Evolutionary conservation across 2,329 filamentous ascomycete genomes (phyloP).

Genomic region (Aureobasidium sp.): DNA sequence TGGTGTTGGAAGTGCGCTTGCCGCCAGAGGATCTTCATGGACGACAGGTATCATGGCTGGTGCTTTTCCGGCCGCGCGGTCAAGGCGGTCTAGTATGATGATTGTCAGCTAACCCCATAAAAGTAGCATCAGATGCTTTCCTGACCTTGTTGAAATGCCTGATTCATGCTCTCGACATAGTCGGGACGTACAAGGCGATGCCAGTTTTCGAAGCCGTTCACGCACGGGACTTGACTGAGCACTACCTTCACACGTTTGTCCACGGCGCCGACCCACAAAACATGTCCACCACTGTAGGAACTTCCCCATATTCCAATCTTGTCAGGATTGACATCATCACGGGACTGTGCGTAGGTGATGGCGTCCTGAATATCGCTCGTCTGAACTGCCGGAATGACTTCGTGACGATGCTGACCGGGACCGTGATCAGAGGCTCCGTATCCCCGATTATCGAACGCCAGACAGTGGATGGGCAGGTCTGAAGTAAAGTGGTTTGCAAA

Average conservation of each 20-base stretch:
- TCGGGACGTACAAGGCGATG: too few species aligned
- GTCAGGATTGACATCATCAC: constrained; percentile 26
- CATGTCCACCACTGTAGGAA: constrained; percentile 35
- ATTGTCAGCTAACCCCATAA: too few species aligned
- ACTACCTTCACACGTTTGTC: constrained; percentile 29
- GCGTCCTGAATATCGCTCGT: constrained; percentile 32
- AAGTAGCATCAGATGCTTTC: too few species aligned
- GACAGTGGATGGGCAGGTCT: constrained; percentile 20
- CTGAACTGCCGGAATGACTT: constrained; percentile 30
- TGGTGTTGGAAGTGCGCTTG: constrained; percentile 29
- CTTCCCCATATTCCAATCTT: constrained; percentile 35
- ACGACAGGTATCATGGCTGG: constrained; percentile 5
- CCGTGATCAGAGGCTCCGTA: constrained; percentile 28
- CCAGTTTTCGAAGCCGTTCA: too few species aligned
- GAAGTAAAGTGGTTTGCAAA: constrained; percentile 5
- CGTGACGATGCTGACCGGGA: constrained; percentile 26
- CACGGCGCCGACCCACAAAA: constrained; percentile 33
- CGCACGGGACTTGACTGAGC: too few species aligned
- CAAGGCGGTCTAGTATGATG: background rate
- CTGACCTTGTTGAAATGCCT: too few species aligned
- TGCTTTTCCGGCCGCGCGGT: constrained; percentile 3
- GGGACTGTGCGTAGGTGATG: constrained; percentile 32
- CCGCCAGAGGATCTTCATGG: constrained; percentile 23
- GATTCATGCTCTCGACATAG: too few species aligned
- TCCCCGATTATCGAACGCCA: constrained; percentile 32